Base-by-base conservation (phyloP, 2,329 filamentous ascomycete genomes). In the Zasmidium citrigriseum region DNA sequence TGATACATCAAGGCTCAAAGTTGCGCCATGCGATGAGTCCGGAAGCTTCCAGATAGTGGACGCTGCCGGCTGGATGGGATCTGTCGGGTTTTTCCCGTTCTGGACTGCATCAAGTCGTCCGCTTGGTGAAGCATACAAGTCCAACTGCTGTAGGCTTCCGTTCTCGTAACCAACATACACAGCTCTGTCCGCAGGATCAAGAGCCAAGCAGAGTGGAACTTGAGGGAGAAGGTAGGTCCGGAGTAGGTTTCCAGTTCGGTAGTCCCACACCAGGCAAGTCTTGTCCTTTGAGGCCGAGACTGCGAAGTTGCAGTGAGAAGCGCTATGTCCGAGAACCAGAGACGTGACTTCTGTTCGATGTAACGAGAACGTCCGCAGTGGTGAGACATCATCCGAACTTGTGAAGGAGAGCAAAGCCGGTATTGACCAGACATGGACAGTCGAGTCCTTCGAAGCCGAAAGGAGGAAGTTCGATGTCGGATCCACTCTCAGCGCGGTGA, bases 221-320 rank as follows among this genome's bases (percentile, higher is more conserved):
- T 83, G 81, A 1, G 90, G 86, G 57, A 98, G 85, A 44, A 98
- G 82, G 64, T 96, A 86, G 3, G 92, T 98, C 46, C 93, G 86
- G 57, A 98, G 78, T 11, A 89, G 80, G 60, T 86, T 84, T 41
- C 91, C 91, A 0, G 86, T 90, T 61, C 87, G 86, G 72, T 96
- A 96, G 76, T 98, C 93, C 95, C 95, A 99, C 60, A 96, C 82
- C 68, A 96, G 88, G 67, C 91, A 91, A 7, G 91, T 95, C 75
- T 90, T 93, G 77, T 98, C 95, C 67, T 85, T 87, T 64, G 91
- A 91, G 5, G 88, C 86, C 2, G 93, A 96, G 20, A 97, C 83
- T 59, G 89, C 93, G 60, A 98, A 86, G 73, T 90, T 93, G 58
- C 89, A 89, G 67, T 87, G 85, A 71, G 86, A 88, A 59, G 82